These are phyloP conservation scores for Melastoma candidum DNA, from an alignment of 441 rosid genomes.

Conservation along the genomic window DNA sequence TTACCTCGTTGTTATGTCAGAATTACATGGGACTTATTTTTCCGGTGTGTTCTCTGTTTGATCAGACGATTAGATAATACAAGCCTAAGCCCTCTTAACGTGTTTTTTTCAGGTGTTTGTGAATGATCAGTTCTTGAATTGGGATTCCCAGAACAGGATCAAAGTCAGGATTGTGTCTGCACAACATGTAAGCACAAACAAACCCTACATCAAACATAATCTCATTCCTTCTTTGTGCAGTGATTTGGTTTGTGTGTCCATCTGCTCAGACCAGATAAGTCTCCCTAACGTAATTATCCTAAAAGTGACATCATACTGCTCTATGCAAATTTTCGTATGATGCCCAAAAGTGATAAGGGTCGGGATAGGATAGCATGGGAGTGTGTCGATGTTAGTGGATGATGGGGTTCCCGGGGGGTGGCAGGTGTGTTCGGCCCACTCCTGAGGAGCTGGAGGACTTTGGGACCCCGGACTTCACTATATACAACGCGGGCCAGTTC, in stretches of 20 bases:
- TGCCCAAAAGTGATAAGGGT: too few species aligned
- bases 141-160: conserved; percentile 80
- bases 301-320: too few species aligned
- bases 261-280: conserved; percentile 23
- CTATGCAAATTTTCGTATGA: too few species aligned
- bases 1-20: too few species aligned
- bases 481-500: conserved; percentile 98
- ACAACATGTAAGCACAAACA: conserved; percentile 87
- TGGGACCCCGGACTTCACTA: conserved; percentile 98
- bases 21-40: too few species aligned
- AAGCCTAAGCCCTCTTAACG: background rate
- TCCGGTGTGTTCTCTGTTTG: too few species aligned
- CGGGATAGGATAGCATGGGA: too few species aligned
- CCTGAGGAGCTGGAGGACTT: conserved; percentile 96
- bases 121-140: conserved; percentile 84
- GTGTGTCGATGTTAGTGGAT: conserved; percentile 13
- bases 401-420: conserved; percentile 47
- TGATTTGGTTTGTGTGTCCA: conserved; percentile 1
- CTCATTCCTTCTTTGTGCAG: conserved; percentile 5
- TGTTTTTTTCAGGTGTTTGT: conserved; percentile 51
- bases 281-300: conserved; percentile 8
- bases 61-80: too few species aligned
- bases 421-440: conserved; percentile 99
- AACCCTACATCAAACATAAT: background rate
- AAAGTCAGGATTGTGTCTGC: conserved; percentile 96